These are phyloP conservation scores for Xylariaceae sp. DNA, from an alignment of 2,329 filamentous ascomycete genomes.

Conservation along the genomic window DNA sequence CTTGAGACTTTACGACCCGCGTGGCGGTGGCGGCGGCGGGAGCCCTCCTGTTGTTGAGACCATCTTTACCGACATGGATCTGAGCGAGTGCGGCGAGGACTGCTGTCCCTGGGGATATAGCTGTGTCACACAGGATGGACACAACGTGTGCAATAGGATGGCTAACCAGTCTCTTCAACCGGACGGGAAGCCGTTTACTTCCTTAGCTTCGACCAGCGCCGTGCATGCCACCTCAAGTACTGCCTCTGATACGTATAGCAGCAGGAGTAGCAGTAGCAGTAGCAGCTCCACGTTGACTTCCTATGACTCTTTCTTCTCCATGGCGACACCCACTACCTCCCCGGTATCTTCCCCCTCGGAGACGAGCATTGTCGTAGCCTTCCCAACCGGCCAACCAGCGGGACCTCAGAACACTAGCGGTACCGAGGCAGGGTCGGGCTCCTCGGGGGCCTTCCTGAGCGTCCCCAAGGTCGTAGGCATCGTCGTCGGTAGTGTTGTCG, in stretches of 20 bases:
- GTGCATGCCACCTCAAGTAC: neutral
- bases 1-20: neutral
- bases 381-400: neutral
- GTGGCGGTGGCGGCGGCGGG: neutral
- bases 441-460: neutral
- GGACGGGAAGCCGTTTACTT: neutral
- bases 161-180: slow-evolving; percentile 17
- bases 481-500: slow-evolving; percentile 1
- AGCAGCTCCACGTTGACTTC: neutral
- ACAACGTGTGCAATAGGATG: neutral
- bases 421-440: neutral
- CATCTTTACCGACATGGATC: neutral
- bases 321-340: neutral
- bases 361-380: neutral
- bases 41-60: slow-evolving; percentile 4
- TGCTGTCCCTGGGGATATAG: slow-evolving; percentile 25
- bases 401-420: neutral
- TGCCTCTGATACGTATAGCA: too few relatives aligned
- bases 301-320: neutral
- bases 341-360: neutral
- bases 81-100: neutral
- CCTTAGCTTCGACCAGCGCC: neutral
- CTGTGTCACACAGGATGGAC: neutral
- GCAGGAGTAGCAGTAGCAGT: too few relatives aligned
- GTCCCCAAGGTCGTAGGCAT: slow-evolving; percentile 1